Percentiles rank a stretch among this genome's conserved stretches.
Conservation (phyloP, 345 rosid species). For the Cardamine occulta region DNA sequence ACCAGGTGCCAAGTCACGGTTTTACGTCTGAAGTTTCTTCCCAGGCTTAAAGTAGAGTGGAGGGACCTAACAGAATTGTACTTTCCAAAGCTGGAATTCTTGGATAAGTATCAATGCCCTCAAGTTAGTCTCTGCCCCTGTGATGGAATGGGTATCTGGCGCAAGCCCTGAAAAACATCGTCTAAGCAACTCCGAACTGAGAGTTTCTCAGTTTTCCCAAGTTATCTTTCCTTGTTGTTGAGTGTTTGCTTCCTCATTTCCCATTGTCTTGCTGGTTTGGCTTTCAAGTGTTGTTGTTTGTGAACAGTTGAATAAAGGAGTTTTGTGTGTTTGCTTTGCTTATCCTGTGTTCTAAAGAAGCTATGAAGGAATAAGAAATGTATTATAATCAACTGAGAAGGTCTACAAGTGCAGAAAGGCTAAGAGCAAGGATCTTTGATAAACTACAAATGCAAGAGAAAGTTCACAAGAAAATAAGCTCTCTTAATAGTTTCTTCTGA, state of each 20-base stretch:
- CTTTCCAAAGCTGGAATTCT: constrained; percentile 31
- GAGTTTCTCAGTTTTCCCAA: too few species aligned
- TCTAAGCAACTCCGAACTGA: not conserved
- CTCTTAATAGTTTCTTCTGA: too few species aligned
- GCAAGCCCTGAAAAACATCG: not conserved
- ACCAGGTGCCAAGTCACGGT: not conserved
- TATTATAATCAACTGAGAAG: not conserved
- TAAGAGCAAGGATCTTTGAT: not conserved
- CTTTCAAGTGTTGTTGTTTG: constrained; percentile 31
- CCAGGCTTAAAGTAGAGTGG: constrained; percentile 43
- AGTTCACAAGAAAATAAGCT: too few species aligned
- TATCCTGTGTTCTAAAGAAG: not conserved
- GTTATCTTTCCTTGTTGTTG: too few species aligned
- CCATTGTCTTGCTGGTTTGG: constrained; percentile 29
- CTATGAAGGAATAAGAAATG: not conserved
- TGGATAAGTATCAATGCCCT: constrained; percentile 42
- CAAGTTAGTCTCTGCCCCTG: constrained; percentile 42
- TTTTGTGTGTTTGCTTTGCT: constrained; percentile 32
- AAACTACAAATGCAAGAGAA: too few species aligned
- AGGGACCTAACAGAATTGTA: not conserved
- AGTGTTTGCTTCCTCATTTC: constrained; percentile 20
- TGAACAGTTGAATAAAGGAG: constrained; percentile 28
- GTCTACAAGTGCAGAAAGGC: not conserved
- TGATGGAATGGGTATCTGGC: constrained; percentile 42
- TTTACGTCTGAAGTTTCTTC: constrained; percentile 42